Conservation (phyloP, 352 stramenopile genomes). For the Phytophthora lateralis region DNA sequence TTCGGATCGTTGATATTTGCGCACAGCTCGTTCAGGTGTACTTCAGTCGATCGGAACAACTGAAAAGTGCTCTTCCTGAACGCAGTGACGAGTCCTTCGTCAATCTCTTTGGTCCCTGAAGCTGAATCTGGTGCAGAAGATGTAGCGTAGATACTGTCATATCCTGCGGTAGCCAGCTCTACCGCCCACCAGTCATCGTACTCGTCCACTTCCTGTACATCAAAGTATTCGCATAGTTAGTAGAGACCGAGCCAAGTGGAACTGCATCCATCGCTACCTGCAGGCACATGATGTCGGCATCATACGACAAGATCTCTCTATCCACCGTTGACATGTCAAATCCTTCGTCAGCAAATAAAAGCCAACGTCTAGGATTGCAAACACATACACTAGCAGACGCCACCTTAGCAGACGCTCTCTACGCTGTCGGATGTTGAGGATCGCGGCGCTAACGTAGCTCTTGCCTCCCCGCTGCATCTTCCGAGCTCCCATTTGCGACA, state of each 20-base stretch:
- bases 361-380: neutral
- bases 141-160: constrained; percentile 79
- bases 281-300: constrained; percentile 86
- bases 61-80: constrained; percentile 82
- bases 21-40: constrained; percentile 69
- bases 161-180: constrained; percentile 66
- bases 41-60: constrained; percentile 61
- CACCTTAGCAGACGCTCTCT: constrained; percentile 63
- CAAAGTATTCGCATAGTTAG: neutral
- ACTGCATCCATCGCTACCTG: constrained; percentile 42
- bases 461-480: constrained; percentile 50
- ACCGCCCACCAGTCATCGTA: constrained; percentile 87
- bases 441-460: constrained; percentile 49
- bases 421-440: constrained; percentile 64
- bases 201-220: constrained; percentile 78
- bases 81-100: constrained; percentile 82
- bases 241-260: neutral
- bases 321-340: neutral
- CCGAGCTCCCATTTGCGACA: constrained; percentile 78
- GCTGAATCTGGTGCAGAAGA: constrained; percentile 8
- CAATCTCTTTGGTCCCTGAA: constrained; percentile 34
- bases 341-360: neutral
- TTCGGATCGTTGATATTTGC: constrained; percentile 48
- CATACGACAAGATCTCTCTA: constrained; percentile 76
- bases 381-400: neutral